A percentile compares a stretch with the other conserved stretches of the same genome.
Conservation (phyloP, 768 basidiomycete genomes). For the Lactarius hengduanensis region DNA sequence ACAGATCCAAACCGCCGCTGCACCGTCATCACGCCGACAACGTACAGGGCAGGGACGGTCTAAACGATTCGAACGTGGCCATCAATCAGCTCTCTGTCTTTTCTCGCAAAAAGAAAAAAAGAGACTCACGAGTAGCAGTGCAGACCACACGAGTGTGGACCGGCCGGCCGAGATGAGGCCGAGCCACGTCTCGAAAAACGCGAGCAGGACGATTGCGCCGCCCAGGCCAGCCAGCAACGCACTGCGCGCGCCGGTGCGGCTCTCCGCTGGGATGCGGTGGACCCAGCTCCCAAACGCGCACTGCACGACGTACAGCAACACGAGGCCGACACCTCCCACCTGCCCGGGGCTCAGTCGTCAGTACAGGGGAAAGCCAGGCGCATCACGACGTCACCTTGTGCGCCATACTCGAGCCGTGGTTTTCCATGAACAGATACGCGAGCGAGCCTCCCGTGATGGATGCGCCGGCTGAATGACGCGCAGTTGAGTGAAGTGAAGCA, state of each 20-base stretch:
- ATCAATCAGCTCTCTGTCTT: neutral
- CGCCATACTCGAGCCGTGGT: neutral
- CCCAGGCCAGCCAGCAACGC: constrained; percentile 10
- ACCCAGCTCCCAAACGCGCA: neutral
- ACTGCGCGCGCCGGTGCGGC: constrained; percentile 3
- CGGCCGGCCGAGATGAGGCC: constrained; percentile 9
- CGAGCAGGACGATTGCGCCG: constrained; percentile 6
- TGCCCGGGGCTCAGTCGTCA: neutral
- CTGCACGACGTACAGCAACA: constrained; percentile 4
- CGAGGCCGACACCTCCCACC: constrained; percentile 8
- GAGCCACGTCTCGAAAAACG: constrained; percentile 16
- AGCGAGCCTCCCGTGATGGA: constrained; percentile 16
- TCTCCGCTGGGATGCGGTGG: neutral
- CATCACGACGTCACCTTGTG: constrained; percentile 18
- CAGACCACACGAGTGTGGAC: neutral
- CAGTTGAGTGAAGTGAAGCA: neutral
- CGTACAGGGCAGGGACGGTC: constrained; percentile 3
- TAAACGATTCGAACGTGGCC: neutral
- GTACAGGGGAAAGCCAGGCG: neutral
- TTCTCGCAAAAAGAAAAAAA: no score
- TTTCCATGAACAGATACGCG: constrained; percentile 20
- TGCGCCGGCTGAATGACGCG: constrained; percentile 8
- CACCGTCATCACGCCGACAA: constrained; percentile 13
- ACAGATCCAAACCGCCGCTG: neutral
- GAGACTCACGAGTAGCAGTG: constrained; percentile 14